These are phyloP conservation scores for Pichia occidentalis DNA, from an alignment of 805 yeast genomes.

Conservation along the genomic window DNA sequence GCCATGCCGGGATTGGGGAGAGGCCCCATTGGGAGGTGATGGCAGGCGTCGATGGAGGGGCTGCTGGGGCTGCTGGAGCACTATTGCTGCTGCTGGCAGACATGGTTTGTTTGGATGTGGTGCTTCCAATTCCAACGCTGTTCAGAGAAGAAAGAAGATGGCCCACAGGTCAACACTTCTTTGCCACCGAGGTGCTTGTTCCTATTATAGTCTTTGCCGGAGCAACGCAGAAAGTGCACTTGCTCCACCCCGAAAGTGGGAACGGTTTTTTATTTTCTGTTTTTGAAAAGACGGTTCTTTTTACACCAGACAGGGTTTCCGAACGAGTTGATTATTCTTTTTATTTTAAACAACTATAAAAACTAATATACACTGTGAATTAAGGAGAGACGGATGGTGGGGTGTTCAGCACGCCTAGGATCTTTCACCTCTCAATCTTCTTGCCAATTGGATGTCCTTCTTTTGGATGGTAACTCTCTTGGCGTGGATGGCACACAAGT, in stretches of 20 bases:
- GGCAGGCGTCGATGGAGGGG: background rate
- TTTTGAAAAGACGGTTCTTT: no score
- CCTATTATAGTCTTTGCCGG: no score
- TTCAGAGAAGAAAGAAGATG: no score
- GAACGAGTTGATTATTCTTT: background rate
- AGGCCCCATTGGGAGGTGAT: slow-evolving; percentile 7
- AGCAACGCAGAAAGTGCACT: no score
- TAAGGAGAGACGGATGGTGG: slow-evolving; percentile 7
- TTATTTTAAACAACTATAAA: slow-evolving; percentile 9
- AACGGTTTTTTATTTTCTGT: no score
- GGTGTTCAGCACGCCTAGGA: slow-evolving; percentile 37
- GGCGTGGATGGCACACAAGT: slow-evolving; percentile 97
- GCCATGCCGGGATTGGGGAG: slow-evolving; percentile 45
- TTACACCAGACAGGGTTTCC: no score
- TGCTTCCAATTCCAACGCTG: no score
- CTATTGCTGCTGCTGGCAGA: no score
- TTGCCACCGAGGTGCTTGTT: no score
- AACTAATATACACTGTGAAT: slow-evolving; percentile 19
- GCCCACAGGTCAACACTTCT: no score
- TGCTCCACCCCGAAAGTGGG: no score
- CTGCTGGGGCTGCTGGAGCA: background rate
- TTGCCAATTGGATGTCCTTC: slow-evolving; percentile 96
- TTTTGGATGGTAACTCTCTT: slow-evolving; percentile 98
- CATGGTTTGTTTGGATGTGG: no score
- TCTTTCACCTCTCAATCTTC: slow-evolving; percentile 97